Evolutionary conservation across 2,329 filamentous ascomycete species (phyloP), one percentile per base, ranked within the genome.

Genomic region (Arthroderma sp.): DNA sequence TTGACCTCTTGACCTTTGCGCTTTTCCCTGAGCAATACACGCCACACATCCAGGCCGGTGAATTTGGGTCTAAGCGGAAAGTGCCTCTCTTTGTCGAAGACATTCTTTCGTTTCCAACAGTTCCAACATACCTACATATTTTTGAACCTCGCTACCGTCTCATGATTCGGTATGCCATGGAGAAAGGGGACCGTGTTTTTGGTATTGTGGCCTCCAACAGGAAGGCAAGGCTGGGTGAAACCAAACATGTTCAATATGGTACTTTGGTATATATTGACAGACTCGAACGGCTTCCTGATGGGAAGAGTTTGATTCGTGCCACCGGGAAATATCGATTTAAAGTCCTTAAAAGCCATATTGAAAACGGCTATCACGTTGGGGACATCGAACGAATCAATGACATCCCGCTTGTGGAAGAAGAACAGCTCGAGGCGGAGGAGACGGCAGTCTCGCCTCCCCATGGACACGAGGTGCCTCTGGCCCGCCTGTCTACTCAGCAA

Each of bases 91-190:
- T 94, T 53, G 75, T 93, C 30, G 91, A 84, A 62, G 86, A 85
- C 0, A 34, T 43, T 15, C 64, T 93, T 6, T 76, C 85, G 0
- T 89, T 91, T 53, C 88, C 88, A 1, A 71, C 73, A 1, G 86
- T 89, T 77, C 85, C 83, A 0, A 88, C 85, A 0, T 91, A 91
- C 53, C 68, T 94, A 3, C 84, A 93, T 55, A 77, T 95, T n/a
- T 94, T 94, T 57, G 88, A 94, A 60, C 84, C 85, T n/a, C 75
- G 84, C 5, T 94, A 94, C 59, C 78, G 85, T 5, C 70, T 91
- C n/a, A 91, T 94, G 85, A 81, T 94, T 33, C 75, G 82, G 39
- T 77, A 86, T 32, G 82, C 78, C 0, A 68, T 93, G 43, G 81
- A 87, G 50, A 68, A 56, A 45, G 78, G 79, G 0, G 77, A 82